Evolutionary conservation across 352 stramenopile genomes (phyloP), one percentile per base, ranked within the genome.

Genomic region (Globisporangium recalcitrans): DNA sequence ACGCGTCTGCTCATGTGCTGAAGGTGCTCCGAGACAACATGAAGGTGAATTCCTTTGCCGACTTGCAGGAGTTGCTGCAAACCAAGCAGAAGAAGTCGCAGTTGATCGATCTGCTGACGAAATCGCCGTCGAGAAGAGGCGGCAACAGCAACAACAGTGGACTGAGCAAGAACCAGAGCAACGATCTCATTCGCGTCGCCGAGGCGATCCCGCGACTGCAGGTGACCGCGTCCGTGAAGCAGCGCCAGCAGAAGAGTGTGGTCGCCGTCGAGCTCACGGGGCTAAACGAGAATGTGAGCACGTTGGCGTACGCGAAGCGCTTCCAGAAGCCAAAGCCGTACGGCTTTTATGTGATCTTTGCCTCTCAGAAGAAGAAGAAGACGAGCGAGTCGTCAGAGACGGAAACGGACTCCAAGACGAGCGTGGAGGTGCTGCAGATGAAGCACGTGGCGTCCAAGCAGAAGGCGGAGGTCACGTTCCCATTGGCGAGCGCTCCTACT

Each of bases 271-370:
- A 80, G 31, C 62, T 90, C 21, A 78, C 62, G 38, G 60, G 55
- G 6, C 49, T 70, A 32, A 77, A 77, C 42, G 61, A 74, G 34
- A 75, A 63, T 29, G 63, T 55, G 44, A 57, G 46, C 24, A 68
- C 63, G 24, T 21, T 80, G 19, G 73, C 73, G 9, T 74, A 67
- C n/a, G 76, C 69, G 2, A 76, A 72, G 32, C 65, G 80, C 11
- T 69, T 89, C 24, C 74, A 81, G 54, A 86, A 90, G 60, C 75
- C 82, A 10, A 84, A 85, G 60, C 77, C 80, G 14, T 92, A 87
- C 54, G 82, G 77, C 0, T 88, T 88, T 47, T 92, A 89, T 60
- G 70, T 92, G 40, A n/a, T 89, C 10, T 65, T 92, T 51, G 78
- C 64, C 36, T 29, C 22, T 21, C n/a, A 14, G 48, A 63, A 40